Evolutionary conservation across 192 early-diverging fungal species (phyloP), one percentile per base, ranked within the genome.

Genomic region (Glomus cerebriforme): DNA sequence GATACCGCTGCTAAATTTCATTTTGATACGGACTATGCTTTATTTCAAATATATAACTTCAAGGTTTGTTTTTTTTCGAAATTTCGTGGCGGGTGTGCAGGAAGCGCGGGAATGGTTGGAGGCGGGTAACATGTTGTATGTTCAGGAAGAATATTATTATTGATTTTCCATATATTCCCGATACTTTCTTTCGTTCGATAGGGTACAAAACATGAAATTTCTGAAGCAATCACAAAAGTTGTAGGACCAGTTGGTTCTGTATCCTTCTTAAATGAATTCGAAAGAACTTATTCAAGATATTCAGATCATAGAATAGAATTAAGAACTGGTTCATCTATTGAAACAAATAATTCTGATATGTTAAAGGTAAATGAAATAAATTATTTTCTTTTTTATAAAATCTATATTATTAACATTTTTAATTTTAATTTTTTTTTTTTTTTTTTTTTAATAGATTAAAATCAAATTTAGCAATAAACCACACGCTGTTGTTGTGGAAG

Each of bases 1-100:
- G 66, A 68, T 68, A 68, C 37, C 35, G 66, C 66, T 68, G 7
- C 32, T 5, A 68, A 68, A 3, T 68, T 43, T 37, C 66, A 68
- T 68, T 68, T 68, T 37, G 66, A 68, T 43, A 68, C 66, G 17
- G 66, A 68, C n/a, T 68, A 68, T 26, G 66, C 66, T 24, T 68
- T 68, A 68, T 68, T 68, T 68, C 66, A 68, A 68, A 68, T 68
- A 39, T 68, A 68, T 68, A 68, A 68, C 10, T 37, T 68, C 31
- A 68, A 68, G n/a, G 66, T 68, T 65, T 24, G n/a, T n/a, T n/a
- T n/a, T n/a, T n/a, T n/a, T n/a, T n/a, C n/a, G 12, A 62, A 26
- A n/a, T 62, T 43, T 54, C 17, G 15, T 22, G 49, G 49, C 49
- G 49, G 49, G 49, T 22, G 5, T 22, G 19, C 49, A 54, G 49